Conservation (phyloP, 108 stramenopile species). For the Asterionellopsis glacialis region DNA sequence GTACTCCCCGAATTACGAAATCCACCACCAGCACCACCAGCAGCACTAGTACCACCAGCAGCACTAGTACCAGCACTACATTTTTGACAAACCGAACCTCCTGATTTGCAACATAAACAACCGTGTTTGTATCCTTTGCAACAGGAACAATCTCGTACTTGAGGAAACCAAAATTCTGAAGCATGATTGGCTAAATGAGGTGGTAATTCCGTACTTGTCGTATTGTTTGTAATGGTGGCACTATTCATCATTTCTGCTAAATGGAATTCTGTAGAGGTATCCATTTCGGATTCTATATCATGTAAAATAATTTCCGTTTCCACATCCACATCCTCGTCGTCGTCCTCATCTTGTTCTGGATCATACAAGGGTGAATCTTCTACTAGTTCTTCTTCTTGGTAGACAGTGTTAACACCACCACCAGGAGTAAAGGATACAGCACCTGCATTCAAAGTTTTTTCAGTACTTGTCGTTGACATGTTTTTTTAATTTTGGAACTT, state of each 20-base stretch:
- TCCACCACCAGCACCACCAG: slow-evolving; percentile 6
- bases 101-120: slow-evolving; percentile 4
- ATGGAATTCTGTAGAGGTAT: not conserved
- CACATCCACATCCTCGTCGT: not conserved
- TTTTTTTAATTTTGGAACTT: no score
- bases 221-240: not conserved
- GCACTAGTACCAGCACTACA: not conserved
- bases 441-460: no score
- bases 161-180: slow-evolving; percentile 52
- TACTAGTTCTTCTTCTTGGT: no score
- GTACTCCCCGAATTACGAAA: not conserved
- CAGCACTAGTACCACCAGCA: slow-evolving; percentile 2
- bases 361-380: no score
- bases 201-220: slow-evolving; percentile 11
- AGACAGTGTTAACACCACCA: no score
- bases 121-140: slow-evolving; percentile 52
- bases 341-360: not conserved
- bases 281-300: not conserved
- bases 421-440: no score
- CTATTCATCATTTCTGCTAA: not conserved
- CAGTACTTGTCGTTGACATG: no score
- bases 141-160: slow-evolving; percentile 40
- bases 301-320: not conserved
- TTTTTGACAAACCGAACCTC: slow-evolving; percentile 11
- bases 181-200: slow-evolving; percentile 23